Percentiles rank a stretch among this genome's conserved stretches.
phyloP scores from a whole-genome alignment of 805 yeast genomes.

The Candida boidinii region DNA sequence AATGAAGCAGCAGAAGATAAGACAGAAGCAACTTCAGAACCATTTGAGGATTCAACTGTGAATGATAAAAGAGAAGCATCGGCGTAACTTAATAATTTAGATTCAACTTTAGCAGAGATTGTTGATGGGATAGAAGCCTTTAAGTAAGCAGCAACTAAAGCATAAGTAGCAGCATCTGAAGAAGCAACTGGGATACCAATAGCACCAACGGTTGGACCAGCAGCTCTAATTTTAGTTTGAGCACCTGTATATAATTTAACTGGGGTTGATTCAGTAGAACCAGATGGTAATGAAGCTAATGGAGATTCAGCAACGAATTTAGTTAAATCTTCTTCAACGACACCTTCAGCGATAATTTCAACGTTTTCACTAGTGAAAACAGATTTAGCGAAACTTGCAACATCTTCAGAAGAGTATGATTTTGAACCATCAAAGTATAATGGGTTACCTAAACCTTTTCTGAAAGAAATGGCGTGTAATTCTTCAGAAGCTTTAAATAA shows the following conservation, averaged over 20 bases:
- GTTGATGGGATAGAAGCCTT: conserved; percentile 39
- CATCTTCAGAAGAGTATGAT: conserved; percentile 51
- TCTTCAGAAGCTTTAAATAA: conserved; percentile 62
- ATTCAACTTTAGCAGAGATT: conserved; percentile 44
- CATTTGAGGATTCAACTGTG: conserved; percentile 49
- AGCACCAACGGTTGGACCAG: conserved; percentile 63
- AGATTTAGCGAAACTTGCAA: conserved; percentile 56
- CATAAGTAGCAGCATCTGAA: conserved; percentile 55
- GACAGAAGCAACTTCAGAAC: conserved; percentile 46
- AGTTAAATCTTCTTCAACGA: conserved; percentile 59
- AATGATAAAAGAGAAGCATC: conserved; percentile 79
- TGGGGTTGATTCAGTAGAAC: conserved; percentile 32
- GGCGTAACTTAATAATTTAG: conserved; percentile 55
- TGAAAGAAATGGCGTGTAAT: conserved; percentile 74
- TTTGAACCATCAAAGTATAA: conserved; percentile 61
- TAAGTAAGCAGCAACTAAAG: conserved; percentile 63
- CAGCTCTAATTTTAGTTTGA: conserved; percentile 55
- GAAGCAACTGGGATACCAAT: conserved; percentile 73
- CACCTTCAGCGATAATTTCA: conserved; percentile 66
- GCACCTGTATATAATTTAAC: conserved; percentile 48
- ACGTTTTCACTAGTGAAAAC: conserved; percentile 67
- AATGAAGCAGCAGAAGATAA: conserved; percentile 50
- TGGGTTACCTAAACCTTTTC: conserved; percentile 82
- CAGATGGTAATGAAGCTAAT: conserved; percentile 54
- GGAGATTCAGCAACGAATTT: conserved; percentile 60